Base-by-base conservation (phyloP, 768 basidiomycete species). In the Kwoniella botswanensis region DNA sequence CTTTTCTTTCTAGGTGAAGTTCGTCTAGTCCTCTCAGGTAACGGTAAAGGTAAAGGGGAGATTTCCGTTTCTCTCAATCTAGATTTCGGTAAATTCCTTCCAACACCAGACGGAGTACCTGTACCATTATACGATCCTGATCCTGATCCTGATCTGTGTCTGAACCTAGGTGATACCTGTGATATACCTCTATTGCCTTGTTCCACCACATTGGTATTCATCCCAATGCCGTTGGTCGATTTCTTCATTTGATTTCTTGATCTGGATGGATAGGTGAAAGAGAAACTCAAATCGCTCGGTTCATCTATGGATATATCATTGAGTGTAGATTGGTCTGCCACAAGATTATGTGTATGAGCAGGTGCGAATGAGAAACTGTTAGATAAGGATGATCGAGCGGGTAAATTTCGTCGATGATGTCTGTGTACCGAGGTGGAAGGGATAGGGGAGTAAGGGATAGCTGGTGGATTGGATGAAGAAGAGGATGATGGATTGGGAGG, bases 141-240 rank as follows among this genome's bases (percentile, higher is more conserved):
- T 21, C 42, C 22, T 52, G 46, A 22, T 43, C 43, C n/a, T 7
- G 59, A 10, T 11, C 68, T 57, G 18, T 63, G 63, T 65, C 68
- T 52, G 13, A 73, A 70, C 15, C 77, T 50, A 2, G 79, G 79
- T 1, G 77, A 79, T 2, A 81, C 72, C 42, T 77, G 76, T 24
- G 71, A 74, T 42, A 81, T 73, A 12, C 77, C 78, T 59, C 74
- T 62, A 56, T 77, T 75, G 10, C 79, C 77, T 66, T 81, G 77
- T 15, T 71, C 74, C 1, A 61, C 64, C 13, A 67, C 73, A n/a
- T 42, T 22, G 9, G 13, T 50, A 50, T 46, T 59, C 42, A 61
- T 70, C 64, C 46, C 70, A 21, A 52, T 54, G 3, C 59, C 41
- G 3, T 61, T 26, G 4, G 18, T 61, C 4, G 26, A 21, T 24